Percentiles rank a stretch among this genome's conserved stretches.
Evolutionary conservation across 306 rosid species (phyloP).

Genomic region (Corylus heterophylla): DNA sequence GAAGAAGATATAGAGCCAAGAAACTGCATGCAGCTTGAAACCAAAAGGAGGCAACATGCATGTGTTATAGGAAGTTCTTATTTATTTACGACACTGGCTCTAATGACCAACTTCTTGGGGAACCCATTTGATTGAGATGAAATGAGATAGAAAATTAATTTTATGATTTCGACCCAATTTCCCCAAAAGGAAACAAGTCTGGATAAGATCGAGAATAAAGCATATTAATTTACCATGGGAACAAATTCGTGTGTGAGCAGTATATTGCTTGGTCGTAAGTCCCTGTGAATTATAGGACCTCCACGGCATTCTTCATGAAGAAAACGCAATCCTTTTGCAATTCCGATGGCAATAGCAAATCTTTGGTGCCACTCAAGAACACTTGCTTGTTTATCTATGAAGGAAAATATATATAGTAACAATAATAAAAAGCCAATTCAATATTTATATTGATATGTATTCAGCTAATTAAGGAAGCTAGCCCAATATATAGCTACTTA

Average conservation of each 20-base stretch:
- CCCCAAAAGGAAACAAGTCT: neutral
- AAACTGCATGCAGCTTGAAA: no score
- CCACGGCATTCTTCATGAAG: conserved; percentile 92
- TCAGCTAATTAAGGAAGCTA: neutral
- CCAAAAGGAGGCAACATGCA: neutral
- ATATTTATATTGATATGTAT: neutral
- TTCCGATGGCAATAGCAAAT: conserved; percentile 80
- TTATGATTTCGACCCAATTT: neutral
- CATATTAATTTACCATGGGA: conserved; percentile 66
- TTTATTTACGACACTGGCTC: neutral
- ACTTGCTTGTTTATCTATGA: conserved; percentile 44
- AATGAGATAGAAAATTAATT: neutral
- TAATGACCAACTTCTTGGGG: neutral
- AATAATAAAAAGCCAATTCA: neutral
- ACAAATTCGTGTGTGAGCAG: conserved; percentile 82
- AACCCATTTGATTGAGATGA: neutral
- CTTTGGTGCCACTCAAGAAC: conserved; percentile 82
- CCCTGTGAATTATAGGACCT: conserved; percentile 84
- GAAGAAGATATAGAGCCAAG: no score
- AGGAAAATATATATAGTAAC: neutral
- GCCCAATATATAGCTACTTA: conserved; percentile 30
- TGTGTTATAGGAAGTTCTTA: neutral
- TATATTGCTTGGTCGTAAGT: conserved; percentile 84
- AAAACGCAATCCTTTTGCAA: conserved; percentile 87
- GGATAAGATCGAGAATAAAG: neutral